Evolutionary conservation across 2,329 filamentous ascomycete genomes (phyloP).

Genomic region (Pyricularia sp.): DNA sequence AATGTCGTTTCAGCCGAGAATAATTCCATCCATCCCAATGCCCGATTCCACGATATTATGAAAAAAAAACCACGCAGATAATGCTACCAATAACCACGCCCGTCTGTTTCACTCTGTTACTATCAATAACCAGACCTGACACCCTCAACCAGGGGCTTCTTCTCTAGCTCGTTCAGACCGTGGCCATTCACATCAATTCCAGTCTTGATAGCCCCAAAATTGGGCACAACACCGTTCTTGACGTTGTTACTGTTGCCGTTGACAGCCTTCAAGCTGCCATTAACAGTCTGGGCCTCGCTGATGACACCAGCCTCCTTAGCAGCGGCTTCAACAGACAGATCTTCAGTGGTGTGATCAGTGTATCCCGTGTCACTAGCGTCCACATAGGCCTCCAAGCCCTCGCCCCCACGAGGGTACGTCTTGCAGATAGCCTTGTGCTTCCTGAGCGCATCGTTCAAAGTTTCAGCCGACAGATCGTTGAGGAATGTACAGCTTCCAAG

Average conservation of each 20-base stretch:
- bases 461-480: slow-evolving; percentile 50
- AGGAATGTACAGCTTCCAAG: slow-evolving; percentile 55
- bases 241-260: slow-evolving; percentile 8
- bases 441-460: slow-evolving; percentile 46
- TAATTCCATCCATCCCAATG: background rate
- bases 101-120: background rate
- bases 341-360: slow-evolving; percentile 17
- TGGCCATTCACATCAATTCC: background rate
- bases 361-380: slow-evolving; percentile 56
- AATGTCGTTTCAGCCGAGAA: no score
- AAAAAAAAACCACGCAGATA: background rate
- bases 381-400: slow-evolving; percentile 55
- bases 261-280: slow-evolving; percentile 20
- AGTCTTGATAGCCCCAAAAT: background rate
- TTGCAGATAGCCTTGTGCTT: slow-evolving; percentile 53
- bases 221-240: background rate
- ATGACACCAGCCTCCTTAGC: slow-evolving; percentile 20
- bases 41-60: background rate
- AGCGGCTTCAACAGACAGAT: slow-evolving; percentile 22
- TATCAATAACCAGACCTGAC: background rate
- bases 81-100: background rate
- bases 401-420: slow-evolving; percentile 48
- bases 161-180: background rate
- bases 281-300: slow-evolving; percentile 24
- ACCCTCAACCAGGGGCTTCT: background rate